Conservation (phyloP, 345 rosid species). For the Eucalyptus leucophloia region DNA sequence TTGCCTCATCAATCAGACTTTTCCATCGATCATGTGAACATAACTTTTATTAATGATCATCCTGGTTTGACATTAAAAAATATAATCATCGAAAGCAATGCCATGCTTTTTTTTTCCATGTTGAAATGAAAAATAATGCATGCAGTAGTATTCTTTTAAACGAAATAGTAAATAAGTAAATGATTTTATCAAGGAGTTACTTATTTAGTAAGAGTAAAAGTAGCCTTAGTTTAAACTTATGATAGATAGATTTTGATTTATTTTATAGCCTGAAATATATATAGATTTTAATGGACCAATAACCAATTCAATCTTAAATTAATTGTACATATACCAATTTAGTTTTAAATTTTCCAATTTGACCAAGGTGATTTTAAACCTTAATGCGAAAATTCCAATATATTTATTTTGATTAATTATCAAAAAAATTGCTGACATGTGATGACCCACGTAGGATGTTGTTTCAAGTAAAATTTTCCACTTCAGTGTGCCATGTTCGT, state of each 20-base stretch:
- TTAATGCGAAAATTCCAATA: not conserved
- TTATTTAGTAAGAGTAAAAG: not conserved
- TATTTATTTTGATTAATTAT: not conserved
- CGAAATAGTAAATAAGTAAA: not conserved
- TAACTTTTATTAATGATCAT: not conserved
- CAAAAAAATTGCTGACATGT: not conserved
- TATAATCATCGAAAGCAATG: not conserved
- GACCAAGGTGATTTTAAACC: not conserved
- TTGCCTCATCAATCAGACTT: not conserved
- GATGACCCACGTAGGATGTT: accelerated
- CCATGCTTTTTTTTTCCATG: not conserved
- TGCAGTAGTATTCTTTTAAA: not conserved
- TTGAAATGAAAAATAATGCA: too few species aligned
- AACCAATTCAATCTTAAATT: not conserved
- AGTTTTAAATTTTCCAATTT: not conserved
- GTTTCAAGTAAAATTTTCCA: not conserved
- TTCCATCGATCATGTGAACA: not conserved
- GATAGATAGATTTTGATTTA: not conserved
- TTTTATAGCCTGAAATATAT: not conserved
- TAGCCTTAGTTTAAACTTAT: too few species aligned
- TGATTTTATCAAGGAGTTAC: not conserved
- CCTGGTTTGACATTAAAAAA: not conserved
- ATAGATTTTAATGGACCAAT: not conserved
- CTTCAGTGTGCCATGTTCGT: not conserved
- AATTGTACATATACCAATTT: not conserved